These are phyloP conservation scores for Metarhizium guizhouense DNA, from an alignment of 2,329 filamentous ascomycete species.

Conservation along the genomic window DNA sequence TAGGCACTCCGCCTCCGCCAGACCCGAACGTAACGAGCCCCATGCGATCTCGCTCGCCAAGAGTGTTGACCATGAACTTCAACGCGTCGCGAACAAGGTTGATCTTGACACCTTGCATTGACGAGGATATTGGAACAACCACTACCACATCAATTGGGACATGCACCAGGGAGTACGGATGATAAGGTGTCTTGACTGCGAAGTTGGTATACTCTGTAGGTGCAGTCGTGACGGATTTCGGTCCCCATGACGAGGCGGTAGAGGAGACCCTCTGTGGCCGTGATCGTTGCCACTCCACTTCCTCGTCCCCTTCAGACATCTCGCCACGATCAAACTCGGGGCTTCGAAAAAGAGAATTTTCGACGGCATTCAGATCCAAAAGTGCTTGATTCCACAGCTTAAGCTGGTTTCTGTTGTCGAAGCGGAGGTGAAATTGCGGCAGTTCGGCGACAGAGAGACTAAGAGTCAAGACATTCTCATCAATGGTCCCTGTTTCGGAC, in stretches of 20 bases:
- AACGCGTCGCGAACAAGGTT: slow-evolving; percentile 86
- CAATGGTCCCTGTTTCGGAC: slow-evolving; percentile 56
- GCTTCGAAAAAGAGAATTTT: slow-evolving; percentile 53
- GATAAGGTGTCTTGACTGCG: slow-evolving; percentile 34
- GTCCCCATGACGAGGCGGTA: slow-evolving; percentile 71
- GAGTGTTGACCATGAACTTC: slow-evolving; percentile 79
- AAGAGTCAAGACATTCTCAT: slow-evolving; percentile 79
- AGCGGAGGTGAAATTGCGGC: slow-evolving; percentile 88
- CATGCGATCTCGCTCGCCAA: slow-evolving; percentile 93
- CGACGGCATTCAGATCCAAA: slow-evolving; percentile 69
- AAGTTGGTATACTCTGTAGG: slow-evolving; percentile 86
- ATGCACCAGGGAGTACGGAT: slow-evolving; percentile 52
- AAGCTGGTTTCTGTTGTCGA: slow-evolving; percentile 73
- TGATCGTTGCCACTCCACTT: slow-evolving; percentile 63
- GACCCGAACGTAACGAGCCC: slow-evolving; percentile 95
- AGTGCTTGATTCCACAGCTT: slow-evolving; percentile 87
- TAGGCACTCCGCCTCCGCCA: slow-evolving; percentile 81
- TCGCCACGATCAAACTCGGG: slow-evolving; percentile 73
- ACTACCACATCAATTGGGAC: slow-evolving; percentile 93
- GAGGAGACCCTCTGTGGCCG: slow-evolving; percentile 68
- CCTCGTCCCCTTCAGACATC: slow-evolving; percentile 76
- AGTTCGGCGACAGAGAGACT: slow-evolving; percentile 87
- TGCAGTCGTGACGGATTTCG: slow-evolving; percentile 76
- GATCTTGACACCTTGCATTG: slow-evolving; percentile 99
- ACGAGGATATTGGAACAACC: slow-evolving; percentile 93